Evolutionary conservation across 805 yeast species (phyloP), one percentile per base, ranked within the genome.

Genomic region (Limtongia smithiae): DNA sequence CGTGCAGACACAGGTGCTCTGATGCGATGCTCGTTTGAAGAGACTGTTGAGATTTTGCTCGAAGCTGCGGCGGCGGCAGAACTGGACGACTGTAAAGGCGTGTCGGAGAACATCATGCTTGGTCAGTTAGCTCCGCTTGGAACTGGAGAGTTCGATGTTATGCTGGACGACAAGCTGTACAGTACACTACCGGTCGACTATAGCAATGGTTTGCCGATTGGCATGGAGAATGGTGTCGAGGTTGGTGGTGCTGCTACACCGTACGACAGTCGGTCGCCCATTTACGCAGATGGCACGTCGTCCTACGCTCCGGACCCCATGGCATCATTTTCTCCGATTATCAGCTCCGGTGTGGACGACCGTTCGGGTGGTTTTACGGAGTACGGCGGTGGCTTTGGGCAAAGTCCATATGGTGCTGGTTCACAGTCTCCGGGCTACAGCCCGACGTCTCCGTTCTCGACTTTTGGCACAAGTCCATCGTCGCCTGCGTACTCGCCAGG

Each of bases 51-150:
- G 72, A 93, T 93, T 64, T 73, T 93, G 67, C 80, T 93, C 62
- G 98, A 93, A 65, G 99, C 99, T 17, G 98, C 96, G 68, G 95
- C 97, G 4, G 81, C 94, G 37, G 98, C 97, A 17, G 99, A 93
- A 66, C 74, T 93, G 49, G 99, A 93, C 71, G 97, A 93, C 60
- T 93, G 99, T 71, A 86, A 89, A 60, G 99, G 99, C 76, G 95
- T 93, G 54, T 93, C 98, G 33, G 97, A 93, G 69, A 93, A 93
- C 66, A 95, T 93, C 51, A 87, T 93, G 74, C 79, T 93, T 64
- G 99, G 99, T 43, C 98, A 93, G 76, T 79, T 93, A 77, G 97
- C 98, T 20, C 97, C 98, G 52, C 79, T 93, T 61, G 99, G 99
- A 70, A 93, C 99, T 2, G 99, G 99, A 66, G 84, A 95, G 0